Base-by-base conservation (phyloP, 208 protist species). In the Naegleria gruberi region DNA sequence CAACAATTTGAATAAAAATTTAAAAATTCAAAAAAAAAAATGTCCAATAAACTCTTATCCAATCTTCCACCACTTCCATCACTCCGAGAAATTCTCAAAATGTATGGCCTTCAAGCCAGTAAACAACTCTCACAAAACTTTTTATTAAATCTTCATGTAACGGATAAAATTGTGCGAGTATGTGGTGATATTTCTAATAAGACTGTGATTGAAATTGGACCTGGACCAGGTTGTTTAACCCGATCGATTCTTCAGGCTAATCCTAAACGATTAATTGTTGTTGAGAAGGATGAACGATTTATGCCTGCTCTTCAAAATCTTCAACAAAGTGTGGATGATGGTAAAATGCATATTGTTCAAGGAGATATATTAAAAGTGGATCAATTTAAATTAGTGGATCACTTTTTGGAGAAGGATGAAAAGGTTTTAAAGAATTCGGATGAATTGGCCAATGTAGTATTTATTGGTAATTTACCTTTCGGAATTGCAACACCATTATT, bases 51-150 rank as follows among this genome's bases (percentile, higher is more conserved):
- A 19, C 6, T 65, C 2, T 1, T 23, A 23, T 84, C 42, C 40
- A 0, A 43, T 19, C 26, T 89, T 12, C 86, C 86, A 46, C 51
- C 86, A 43, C 15, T 89, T 23, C 86, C 86, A 37, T 42, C 51
- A 3, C 30, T 89, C 5, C 17, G 40, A 44, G 86, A 89, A n/a
- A 77, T 89, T 43, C 37, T 89, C 12, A 73, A 89, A n/a, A 17
- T 89, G 0, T 89, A 89, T 17, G n/a, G 51, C 15, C 26, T 89
- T 2, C 45, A 77, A 81, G 86, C 86, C 0, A 45, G n/a, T 4
- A 73, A 89, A 77, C 37, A 89, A 77, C 40, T 89, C 4, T 89
- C 86, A 37, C 86, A 89, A 77, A 89, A 89, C 17, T 89, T 89
- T 89, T 17, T 89, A 4, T 34, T 89, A 19, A 37, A 89, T 77